Evolutionary conservation across 1,284 basidiomycete species (phyloP), one percentile per base, ranked within the genome.

Genomic region (Vanrija humicola): DNA sequence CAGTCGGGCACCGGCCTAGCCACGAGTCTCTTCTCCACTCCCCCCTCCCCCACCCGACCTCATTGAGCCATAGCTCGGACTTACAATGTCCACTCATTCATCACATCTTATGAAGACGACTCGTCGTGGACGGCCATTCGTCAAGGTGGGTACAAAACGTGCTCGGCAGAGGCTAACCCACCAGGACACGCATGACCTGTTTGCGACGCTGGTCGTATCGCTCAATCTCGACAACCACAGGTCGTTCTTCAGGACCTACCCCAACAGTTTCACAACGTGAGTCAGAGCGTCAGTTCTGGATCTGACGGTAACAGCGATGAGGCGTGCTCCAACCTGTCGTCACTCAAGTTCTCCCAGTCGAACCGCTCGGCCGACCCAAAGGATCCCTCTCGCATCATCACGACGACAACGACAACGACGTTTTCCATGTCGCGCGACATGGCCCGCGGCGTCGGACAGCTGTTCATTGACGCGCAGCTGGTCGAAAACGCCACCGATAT

Each of bases 351-450:
- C 75, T 95, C 94, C 23, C 96, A 99, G 80, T 98, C 95, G 52
- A 96, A 95, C 78, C 91, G 96, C 66, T 88, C 90, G 57, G 90
- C 94, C 67, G 96, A 98, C 82, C 94, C 96, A 57, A 89, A 91
- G 78, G 94, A 98, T 78, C 92, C 93, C 61, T 86, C 89, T 75
- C 87, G 95, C 68, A 92, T 99, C 74, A 88, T 98, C 68, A 98
- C 96, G 64, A 98, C 95, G 1, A 98, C 96, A 0, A 98, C 96
- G 6, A 98, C 95, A 9, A 99, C 96, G 43, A 98, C 96, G 21
- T 99, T 99, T 78, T 94, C 92, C 60, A 98, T 99, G 96, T 93
- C 91, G 63, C 86, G 93, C 64, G 95, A 98, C 46, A 98, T 98
- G 89, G 96, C 96, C 59, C 96, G 97, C 79, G 92, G 91, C 38